Base-by-base conservation (phyloP, 371 early-diverging fungal genomes). In the Circinella umbellata region DNA sequence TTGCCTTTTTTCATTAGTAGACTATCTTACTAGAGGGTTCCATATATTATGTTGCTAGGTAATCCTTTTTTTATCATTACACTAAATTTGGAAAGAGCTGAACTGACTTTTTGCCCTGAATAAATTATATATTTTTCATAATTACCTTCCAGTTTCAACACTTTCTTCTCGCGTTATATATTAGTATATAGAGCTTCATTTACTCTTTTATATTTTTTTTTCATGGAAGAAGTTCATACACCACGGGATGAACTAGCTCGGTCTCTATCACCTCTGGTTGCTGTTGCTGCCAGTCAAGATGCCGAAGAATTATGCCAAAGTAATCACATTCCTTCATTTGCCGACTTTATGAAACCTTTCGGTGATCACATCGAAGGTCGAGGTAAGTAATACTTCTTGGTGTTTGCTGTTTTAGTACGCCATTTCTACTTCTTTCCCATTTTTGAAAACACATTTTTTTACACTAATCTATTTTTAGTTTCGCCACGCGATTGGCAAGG, bases 331-430 rank as follows among this genome's bases (percentile, higher is more conserved):
- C 81, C 88, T 36, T 83, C 89, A 1, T 86, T 95, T 72, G 87
- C 86, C 10, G 91, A 95, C 68, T 81, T 95, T 20, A 76, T 96
- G 46, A 79, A 85, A 57, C 97, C 97, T 9, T 95, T 96, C 85
- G 96, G 95, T 14, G 88, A 89, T 27, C 82, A 82, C 53, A 88
- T 95, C 46, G 90, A 91, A 60, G 90, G 91, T 15, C 87, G 88
- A 85, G 86, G 93, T 92, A 82, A 63, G 42, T 3, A 9, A 42
- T 42, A 6, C 3, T 11, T 11, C 42, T 11, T 27, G 27, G 1
- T 27, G 27, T 0, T 1, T 27, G 27, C 27, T 27, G 27, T 1
- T 27, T 27, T 27, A 27, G 27, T 27, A 27, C 27, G 27, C 2
- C 3, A 6, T 3, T 11, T 42, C 42, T 11, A 9, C 42, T 76